These are phyloP conservation scores for Colletotrichum tropicicola DNA, from an alignment of 2,329 filamentous ascomycete genomes.

Conservation along the genomic window DNA sequence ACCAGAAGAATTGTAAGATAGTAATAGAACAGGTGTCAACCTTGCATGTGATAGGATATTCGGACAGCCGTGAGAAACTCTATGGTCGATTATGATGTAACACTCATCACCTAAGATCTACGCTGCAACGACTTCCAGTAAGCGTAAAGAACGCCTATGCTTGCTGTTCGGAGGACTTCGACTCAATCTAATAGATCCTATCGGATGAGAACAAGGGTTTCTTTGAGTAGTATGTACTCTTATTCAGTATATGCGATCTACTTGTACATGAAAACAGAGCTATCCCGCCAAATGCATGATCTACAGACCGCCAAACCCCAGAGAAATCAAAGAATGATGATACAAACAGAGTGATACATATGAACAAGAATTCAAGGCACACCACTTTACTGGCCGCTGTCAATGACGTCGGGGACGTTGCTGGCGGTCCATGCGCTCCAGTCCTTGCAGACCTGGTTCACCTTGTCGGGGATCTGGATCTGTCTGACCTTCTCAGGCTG, in stretches of 20 bases:
- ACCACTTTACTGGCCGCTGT: constrained; percentile 57
- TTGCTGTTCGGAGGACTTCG: too few relatives aligned
- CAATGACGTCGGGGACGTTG: constrained; percentile 59
- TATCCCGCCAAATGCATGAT: not conserved
- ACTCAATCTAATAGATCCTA: too few relatives aligned
- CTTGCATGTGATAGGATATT: too few relatives aligned
- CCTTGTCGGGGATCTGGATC: constrained; percentile 53
- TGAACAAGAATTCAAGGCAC: not conserved
- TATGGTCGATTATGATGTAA: too few relatives aligned
- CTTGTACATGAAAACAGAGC: constrained; percentile 15
- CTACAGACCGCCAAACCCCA: not conserved
- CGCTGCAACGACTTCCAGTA: too few relatives aligned
- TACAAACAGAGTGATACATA: not conserved
- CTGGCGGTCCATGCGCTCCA: constrained; percentile 59
- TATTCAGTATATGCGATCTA: not conserved
- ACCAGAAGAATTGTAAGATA: too few relatives aligned
- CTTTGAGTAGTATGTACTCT: not conserved
- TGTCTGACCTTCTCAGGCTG: constrained; percentile 47
- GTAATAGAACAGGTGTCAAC: too few relatives aligned
- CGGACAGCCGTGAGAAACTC: too few relatives aligned
- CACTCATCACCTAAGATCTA: too few relatives aligned
- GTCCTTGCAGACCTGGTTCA: constrained; percentile 61
- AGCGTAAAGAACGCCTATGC: too few relatives aligned
- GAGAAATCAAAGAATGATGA: not conserved
- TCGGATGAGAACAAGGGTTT: too few relatives aligned